Evolutionary conservation across 306 rosid species (phyloP).

Genomic region (Arachis hypogaea): DNA sequence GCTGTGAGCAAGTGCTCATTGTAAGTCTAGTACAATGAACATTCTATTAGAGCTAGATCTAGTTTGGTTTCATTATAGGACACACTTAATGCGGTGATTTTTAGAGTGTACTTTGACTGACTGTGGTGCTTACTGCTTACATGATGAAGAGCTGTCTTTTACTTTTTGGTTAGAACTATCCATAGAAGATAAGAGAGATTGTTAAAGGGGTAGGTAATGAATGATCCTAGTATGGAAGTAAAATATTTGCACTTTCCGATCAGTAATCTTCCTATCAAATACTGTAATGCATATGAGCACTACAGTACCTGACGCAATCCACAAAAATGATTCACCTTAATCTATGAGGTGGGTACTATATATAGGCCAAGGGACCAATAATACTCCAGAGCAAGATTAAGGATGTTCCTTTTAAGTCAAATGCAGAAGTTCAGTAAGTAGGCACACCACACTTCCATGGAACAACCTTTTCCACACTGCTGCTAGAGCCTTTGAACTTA

Average conservation of each 20-base stretch:
- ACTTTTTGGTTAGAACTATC: neutral
- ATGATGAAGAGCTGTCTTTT: neutral
- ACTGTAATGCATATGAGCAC: neutral
- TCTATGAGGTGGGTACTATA: neutral
- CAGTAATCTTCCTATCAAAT: neutral
- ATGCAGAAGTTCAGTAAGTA: neutral
- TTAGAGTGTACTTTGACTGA: conserved; percentile 1
- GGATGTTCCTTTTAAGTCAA: conserved; percentile 1
- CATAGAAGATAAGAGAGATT: neutral
- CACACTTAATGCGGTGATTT: conserved; percentile 4
- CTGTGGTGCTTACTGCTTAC: neutral
- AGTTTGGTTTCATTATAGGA: neutral
- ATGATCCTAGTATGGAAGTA: neutral
- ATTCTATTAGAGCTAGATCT: neutral
- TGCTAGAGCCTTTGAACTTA: neutral
- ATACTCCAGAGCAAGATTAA: neutral
- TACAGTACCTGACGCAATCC: neutral
- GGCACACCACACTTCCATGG: neutral
- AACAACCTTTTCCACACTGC: neutral
- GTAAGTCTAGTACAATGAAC: neutral
- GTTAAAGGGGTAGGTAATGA: conserved; percentile 8
- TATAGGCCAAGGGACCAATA: neutral
- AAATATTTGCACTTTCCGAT: too few relatives aligned
- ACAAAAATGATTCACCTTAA: neutral
- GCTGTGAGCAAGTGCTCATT: neutral